Evolutionary conservation across 2,329 filamentous ascomycete species (phyloP).

Genomic region (Aspergillus unguis): DNA sequence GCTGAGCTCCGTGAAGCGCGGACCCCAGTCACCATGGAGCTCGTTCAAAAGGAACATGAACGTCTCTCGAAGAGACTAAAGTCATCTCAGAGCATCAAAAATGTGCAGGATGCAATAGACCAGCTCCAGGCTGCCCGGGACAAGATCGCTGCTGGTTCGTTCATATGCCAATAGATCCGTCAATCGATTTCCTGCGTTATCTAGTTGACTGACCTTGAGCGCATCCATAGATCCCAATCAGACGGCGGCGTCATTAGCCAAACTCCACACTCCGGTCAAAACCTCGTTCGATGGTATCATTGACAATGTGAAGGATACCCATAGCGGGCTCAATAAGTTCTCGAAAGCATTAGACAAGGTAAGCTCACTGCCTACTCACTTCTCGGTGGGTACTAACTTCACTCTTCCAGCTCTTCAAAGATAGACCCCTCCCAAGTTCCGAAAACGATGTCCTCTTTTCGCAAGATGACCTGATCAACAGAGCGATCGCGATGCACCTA

Average conservation of each 20-base stretch:
- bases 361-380: slow-evolving; percentile 5
- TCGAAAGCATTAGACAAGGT: slow-evolving; percentile 82
- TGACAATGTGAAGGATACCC: slow-evolving; percentile 76
- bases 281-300: slow-evolving; percentile 75
- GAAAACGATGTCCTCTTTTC: slow-evolving; percentile 77
- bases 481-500: slow-evolving; percentile 94
- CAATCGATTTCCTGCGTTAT: background rate
- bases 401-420: slow-evolving; percentile 59
- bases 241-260: slow-evolving; percentile 71
- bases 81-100: slow-evolving; percentile 66
- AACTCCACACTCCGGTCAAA: slow-evolving; percentile 81
- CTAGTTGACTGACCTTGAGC: slow-evolving; percentile 5
- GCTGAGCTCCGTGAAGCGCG: slow-evolving; percentile 7
- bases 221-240: slow-evolving; percentile 59
- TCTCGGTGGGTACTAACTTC: background rate
- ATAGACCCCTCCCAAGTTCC: slow-evolving; percentile 66
- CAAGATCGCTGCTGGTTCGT: slow-evolving; percentile 66
- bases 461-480: slow-evolving; percentile 75
- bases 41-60: slow-evolving; percentile 70
- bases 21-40: slow-evolving; percentile 50
- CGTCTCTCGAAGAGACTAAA: slow-evolving; percentile 67
- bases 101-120: slow-evolving; percentile 81
- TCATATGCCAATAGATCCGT: slow-evolving; percentile 6
- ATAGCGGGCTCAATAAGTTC: slow-evolving; percentile 78
- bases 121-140: slow-evolving; percentile 70